A percentile compares a stretch with the other conserved stretches of the same genome.
Conservation (phyloP, 768 basidiomycete genomes). For the Rhodotorula kratochvilovae region DNA sequence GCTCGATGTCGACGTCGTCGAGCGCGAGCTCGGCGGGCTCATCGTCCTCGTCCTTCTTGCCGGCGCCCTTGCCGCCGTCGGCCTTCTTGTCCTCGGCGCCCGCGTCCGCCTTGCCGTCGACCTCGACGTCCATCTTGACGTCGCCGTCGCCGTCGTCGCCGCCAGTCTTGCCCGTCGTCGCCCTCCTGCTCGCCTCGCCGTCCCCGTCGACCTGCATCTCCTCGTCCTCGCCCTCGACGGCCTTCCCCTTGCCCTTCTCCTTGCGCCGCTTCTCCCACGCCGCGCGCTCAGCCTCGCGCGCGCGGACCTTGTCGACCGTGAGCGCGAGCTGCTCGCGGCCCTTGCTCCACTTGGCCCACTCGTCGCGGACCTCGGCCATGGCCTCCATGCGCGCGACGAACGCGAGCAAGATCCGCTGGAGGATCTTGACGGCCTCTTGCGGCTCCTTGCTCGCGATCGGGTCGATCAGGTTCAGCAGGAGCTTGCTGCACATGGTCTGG, state of each 20-base stretch:
- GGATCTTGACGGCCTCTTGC: constrained; percentile 63
- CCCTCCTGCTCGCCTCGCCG: background rate
- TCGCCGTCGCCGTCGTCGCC: background rate
- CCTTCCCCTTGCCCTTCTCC: constrained; percentile 37
- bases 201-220: background rate
- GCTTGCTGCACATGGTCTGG: constrained; percentile 85
- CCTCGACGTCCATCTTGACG: background rate
- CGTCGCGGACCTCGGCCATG: constrained; percentile 57
- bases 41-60: constrained; percentile 17
- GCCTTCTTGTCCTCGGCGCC: constrained; percentile 4
- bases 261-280: constrained; percentile 38
- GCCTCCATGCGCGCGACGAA: constrained; percentile 80
- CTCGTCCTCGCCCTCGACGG: constrained; percentile 6
- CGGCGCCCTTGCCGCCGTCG: background rate
- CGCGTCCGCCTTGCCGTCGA: background rate
- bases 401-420: constrained; percentile 72
- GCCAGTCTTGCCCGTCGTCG: background rate
- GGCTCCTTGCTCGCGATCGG: constrained; percentile 65
- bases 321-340: constrained; percentile 19
- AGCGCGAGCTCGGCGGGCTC: constrained; percentile 44
- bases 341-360: constrained; percentile 42
- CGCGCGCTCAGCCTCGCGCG: constrained; percentile 39
- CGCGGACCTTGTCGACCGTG: constrained; percentile 14
- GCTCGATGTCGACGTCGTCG: constrained; percentile 72
- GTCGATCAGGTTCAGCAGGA: constrained; percentile 84